Evolutionary conservation across 2,329 filamentous ascomycete species (phyloP).

Genomic region (Colletotrichum chrysophilum): DNA sequence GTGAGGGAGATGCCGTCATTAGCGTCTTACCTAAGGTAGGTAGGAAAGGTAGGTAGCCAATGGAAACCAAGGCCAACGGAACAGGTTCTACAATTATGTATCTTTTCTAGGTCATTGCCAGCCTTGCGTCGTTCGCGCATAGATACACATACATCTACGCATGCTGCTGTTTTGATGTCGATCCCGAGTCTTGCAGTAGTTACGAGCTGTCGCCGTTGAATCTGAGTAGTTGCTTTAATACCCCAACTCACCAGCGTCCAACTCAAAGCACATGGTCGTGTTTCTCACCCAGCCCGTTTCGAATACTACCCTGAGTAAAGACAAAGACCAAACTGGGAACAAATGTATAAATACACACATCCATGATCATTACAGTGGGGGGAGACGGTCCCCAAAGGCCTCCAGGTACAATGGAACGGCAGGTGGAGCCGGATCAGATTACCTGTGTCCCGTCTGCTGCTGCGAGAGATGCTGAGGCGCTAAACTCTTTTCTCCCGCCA

Average conservation of each 20-base stretch:
- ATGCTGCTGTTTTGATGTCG: neutral
- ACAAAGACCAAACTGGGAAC: neutral
- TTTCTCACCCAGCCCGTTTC: neutral
- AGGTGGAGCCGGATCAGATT: slow-evolving; percentile 10
- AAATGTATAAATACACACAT: neutral
- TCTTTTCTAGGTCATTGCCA: neutral
- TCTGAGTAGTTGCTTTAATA: neutral
- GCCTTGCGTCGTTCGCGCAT: neutral
- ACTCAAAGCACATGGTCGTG: neutral
- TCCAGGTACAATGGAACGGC: slow-evolving; percentile 6
- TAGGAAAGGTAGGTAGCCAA: neutral
- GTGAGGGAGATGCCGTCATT: neutral
- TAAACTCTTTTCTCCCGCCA: neutral
- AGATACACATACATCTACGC: neutral
- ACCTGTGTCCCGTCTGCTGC: neutral
- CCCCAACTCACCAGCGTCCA: neutral
- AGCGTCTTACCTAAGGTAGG: neutral
- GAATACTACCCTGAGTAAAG: neutral
- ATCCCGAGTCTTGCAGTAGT: neutral
- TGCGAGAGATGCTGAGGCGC: neutral
- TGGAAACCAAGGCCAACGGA: neutral
- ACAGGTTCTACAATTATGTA: neutral
- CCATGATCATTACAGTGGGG: neutral
- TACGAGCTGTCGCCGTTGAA: neutral
- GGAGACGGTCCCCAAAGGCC: neutral